These are phyloP conservation scores for Coemansia erecta DNA, from an alignment of 192 early-diverging fungal species.

Conservation along the genomic window DNA sequence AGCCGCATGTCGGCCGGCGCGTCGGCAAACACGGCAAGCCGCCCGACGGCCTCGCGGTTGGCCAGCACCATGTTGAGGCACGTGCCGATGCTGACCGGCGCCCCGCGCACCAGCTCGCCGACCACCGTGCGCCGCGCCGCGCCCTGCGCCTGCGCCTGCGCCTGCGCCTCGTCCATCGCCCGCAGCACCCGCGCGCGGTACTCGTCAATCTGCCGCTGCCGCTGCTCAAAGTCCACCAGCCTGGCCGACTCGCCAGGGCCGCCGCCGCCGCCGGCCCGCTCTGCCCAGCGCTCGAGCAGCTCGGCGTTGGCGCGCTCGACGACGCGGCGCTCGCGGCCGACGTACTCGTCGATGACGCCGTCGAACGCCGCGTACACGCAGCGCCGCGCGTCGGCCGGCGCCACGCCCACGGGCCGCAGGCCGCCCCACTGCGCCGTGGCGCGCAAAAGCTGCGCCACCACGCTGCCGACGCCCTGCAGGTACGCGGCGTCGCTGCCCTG, in stretches of 20 bases:
- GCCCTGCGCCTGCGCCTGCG: not conserved
- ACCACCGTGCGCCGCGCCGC: constrained; percentile 22
- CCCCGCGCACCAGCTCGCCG: constrained; percentile 27
- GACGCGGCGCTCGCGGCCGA: constrained; percentile 32
- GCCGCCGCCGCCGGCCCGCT: not conserved
- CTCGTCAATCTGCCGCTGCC: constrained; percentile 46
- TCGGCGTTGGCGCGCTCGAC: constrained; percentile 37
- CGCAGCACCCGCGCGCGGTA: constrained; percentile 34
- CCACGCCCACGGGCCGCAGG: constrained; percentile 24
- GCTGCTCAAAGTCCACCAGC: constrained; percentile 28
- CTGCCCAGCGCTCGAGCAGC: constrained; percentile 21
- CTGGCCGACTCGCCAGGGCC: constrained; percentile 11
- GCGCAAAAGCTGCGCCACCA: constrained; percentile 26
- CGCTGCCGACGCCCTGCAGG: not conserved
- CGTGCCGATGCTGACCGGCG: constrained; percentile 65
- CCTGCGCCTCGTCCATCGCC: constrained; percentile 14
- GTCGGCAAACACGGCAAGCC: constrained; percentile 62
- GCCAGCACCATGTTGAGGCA: constrained; percentile 83
- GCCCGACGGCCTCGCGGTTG: constrained; percentile 75
- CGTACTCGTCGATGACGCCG: constrained; percentile 37
- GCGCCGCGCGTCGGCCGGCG: constrained; percentile 21
- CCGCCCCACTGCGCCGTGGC: constrained; percentile 25
- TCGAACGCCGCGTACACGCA: constrained; percentile 46
- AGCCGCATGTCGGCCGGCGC: constrained; percentile 60
- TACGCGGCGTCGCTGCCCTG: too few species aligned